Evolutionary conservation across 2,329 filamentous ascomycete species (phyloP).

Genomic region (Venturia aucupariae): DNA sequence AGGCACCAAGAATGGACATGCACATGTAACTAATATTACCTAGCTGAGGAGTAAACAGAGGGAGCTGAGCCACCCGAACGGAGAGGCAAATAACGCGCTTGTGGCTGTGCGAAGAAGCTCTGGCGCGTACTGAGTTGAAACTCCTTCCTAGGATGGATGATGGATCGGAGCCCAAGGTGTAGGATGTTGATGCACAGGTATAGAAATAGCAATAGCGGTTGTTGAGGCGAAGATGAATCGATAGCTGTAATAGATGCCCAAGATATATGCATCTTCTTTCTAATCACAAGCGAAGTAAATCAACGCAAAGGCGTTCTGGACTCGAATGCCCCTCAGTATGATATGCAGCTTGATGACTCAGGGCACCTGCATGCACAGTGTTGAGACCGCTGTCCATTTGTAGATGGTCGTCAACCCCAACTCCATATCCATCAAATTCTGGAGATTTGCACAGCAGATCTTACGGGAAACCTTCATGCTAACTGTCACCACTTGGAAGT

Average conservation of each 20-base stretch:
- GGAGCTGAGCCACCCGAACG: neutral
- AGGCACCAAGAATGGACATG: neutral
- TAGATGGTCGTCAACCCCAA: neutral
- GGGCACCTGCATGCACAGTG: neutral
- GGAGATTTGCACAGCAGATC: too few relatives aligned
- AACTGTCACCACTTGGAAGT: too few relatives aligned
- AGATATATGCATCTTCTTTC: neutral
- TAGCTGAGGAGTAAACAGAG: constrained; percentile 3
- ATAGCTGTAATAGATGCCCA: neutral
- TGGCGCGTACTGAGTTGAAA: neutral
- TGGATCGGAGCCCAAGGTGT: too few relatives aligned
- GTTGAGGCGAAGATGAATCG: neutral
- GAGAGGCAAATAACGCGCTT: neutral
- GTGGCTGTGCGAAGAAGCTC: neutral
- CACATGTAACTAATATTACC: neutral
- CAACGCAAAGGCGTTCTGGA: neutral
- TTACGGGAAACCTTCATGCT: too few relatives aligned
- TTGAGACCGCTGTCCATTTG: neutral
- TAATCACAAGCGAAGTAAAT: neutral
- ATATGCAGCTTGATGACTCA: constrained; percentile 1
- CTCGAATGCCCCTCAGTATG: too few relatives aligned
- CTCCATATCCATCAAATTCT: too few relatives aligned
- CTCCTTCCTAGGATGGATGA: neutral
- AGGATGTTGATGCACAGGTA: neutral
- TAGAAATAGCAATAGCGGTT: neutral